A percentile compares a stretch with the other conserved stretches of the same genome.
These are phyloP conservation scores for Neovahlkampfia damariscottae DNA, from an alignment of 78 protist species.

Conservation along the genomic window DNA sequence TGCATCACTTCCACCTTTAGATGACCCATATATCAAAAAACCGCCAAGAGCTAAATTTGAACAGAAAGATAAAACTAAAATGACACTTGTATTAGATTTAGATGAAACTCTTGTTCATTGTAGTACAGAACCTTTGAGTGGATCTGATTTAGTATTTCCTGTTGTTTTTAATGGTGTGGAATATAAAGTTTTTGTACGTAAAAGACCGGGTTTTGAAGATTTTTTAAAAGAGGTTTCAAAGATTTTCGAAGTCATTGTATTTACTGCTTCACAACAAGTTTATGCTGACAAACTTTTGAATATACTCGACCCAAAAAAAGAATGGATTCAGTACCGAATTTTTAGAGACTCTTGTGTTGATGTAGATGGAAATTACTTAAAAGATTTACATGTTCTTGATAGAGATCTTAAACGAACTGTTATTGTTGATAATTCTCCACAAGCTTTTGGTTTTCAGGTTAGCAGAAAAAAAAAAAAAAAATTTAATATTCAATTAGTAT, in stretches of 20 bases:
- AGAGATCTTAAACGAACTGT: constrained; percentile 50
- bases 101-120: constrained; percentile 81
- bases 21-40: not conserved
- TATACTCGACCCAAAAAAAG: constrained; percentile 50
- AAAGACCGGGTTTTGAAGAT: constrained; percentile 57
- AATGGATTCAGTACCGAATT: constrained; percentile 43
- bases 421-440: constrained; percentile 84
- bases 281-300: constrained; percentile 69
- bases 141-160: constrained; percentile 3
- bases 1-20: not conserved
- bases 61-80: not conserved
- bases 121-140: not conserved
- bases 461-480: no score
- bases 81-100: constrained; percentile 69
- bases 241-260: constrained; percentile 63
- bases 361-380: constrained; percentile 66
- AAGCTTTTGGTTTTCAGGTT: constrained; percentile 72
- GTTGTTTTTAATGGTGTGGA: constrained; percentile 7
- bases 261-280: constrained; percentile 76
- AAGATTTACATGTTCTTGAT: constrained; percentile 70
- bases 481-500: constrained; percentile 14
- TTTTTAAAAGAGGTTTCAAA: constrained; percentile 20
- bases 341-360: constrained; percentile 70
- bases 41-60: not conserved
- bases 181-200: constrained; percentile 17